Evolutionary conservation across 2,329 filamentous ascomycete species (phyloP), one percentile per base, ranked within the genome.

Genomic region (Sporothrix pallida): DNA sequence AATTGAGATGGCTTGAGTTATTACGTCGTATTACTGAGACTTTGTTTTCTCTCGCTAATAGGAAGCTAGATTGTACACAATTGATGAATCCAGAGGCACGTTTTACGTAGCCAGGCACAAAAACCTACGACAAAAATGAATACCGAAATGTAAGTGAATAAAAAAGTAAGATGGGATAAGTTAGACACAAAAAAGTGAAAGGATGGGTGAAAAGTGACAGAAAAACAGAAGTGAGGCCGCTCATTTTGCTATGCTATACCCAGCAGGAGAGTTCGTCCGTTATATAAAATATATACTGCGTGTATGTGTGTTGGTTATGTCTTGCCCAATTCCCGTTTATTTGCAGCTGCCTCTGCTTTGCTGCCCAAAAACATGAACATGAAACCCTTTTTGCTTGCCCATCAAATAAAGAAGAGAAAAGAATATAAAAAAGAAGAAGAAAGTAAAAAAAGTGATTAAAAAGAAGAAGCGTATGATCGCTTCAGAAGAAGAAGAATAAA

Each of bases 401-500:
- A 46, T 48, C 42, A 46, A 65, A 26, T 9, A 13, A 46, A 48
- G 9, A 46, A 48, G 50, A 23, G 60, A 50, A 52, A 63, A 48
- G 8, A 20, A 52, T 7, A 20, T 52, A 8, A 4, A 46, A 67
- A 31, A 37, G 10, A 44, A 50, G 26, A 7, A 37, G 67, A 67
- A 73, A 23, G 26, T 42, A 31, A 31, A 71, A 46, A 58, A n/a
- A 42, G 26, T 7, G 26, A 63, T 5, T 4, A 63, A 63, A 65
- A 58, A 52, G 17, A 67, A 60, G 10, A 7, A 52, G 46, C 56
- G 62, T 67, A 67, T 67, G 42, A 48, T 67, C 62, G 62, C 62
- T 67, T 37, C 4, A 37, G 42, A 44, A 67, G 20, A 67, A 67
- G 62, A 8, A 23, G 20, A 67, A 67, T 48, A 20, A 2, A 20